Percentiles rank a stretch among this genome's conserved stretches.
These are phyloP conservation scores for Solanum hybrid DNA, from an alignment of 305 asterid genomes.

Conservation along the genomic window DNA sequence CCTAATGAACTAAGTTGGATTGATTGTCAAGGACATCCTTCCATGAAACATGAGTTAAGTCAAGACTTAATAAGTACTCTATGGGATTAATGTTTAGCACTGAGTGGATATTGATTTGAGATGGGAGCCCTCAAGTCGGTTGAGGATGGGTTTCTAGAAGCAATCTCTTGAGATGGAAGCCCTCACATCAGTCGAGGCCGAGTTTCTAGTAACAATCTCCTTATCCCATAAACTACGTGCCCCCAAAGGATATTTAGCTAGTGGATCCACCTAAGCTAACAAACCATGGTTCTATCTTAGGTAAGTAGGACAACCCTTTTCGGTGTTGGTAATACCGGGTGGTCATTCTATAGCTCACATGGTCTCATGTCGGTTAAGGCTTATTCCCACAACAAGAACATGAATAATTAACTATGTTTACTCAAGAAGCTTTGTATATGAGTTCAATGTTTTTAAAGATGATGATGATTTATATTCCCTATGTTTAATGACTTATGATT, in stretches of 20 bases:
- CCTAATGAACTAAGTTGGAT: not conserved
- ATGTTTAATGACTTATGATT: too few relatives aligned
- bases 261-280: not conserved
- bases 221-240: not conserved
- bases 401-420: not conserved
- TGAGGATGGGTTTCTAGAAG: not conserved
- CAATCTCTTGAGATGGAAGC: not conserved
- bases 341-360: not conserved
- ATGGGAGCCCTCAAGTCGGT: not conserved
- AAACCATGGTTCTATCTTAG: not conserved
- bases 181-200: not conserved
- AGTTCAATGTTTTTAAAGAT: not conserved
- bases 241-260: not conserved
- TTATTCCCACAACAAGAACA: not conserved
- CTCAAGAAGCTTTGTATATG: not conserved
- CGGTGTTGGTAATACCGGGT: not conserved
- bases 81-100: not conserved
- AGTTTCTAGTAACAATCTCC: not conserved
- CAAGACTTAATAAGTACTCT: not conserved
- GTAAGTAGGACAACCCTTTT: not conserved
- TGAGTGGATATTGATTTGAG: not conserved
- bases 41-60: not conserved
- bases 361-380: not conserved
- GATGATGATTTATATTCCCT: too few relatives aligned
- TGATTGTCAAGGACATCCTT: not conserved